Evolutionary conservation across 2,329 filamentous ascomycete genomes (phyloP), one percentile per base, ranked within the genome.

Genomic region (Cytospora piceae): DNA sequence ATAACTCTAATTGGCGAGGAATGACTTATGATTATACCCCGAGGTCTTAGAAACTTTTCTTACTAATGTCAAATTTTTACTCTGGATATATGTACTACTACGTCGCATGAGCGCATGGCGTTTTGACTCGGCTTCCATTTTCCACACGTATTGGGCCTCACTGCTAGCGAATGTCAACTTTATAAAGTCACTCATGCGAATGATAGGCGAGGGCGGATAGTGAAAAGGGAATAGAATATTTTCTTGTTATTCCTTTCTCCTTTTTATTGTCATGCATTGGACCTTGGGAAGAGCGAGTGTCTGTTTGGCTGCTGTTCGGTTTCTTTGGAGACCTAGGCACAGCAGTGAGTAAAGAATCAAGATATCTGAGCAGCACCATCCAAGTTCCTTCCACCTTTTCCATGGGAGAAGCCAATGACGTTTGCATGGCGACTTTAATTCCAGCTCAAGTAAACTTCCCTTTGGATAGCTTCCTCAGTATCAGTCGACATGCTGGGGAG

Each of bases 21-120:
- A 67, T 59, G 66, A 67, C 39, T 66, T 63, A 67, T 56, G 66
- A 67, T 34, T 66, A 67, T 67, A 67, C 66, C 66, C 66, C 63
- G 24, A 51, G n/a, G 32, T 53, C 32, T 52, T 37, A 32, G 51
- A 56, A 24, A 57, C 49, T 54, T 27, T 31, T 8, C 42, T 29
- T 39, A 52, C 7, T 65, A 63, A 57, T 65, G 31, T 55, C 46
- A 27, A 32, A 24, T 51, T 27, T 34, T 27, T 46, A 24, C 31
- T 53, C 53, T 46, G 49, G 37, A 46, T n/a, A n/a, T 57, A 27
- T 60, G 53, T 61, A 59, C n/a, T 42, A 54, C 37, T 51, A 53
- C 53, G 46, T 49, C n/a, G 66, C 66, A 67, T 67, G 52, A 67
- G 63, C 63, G 56, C 52, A 58, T 59, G 66, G 66, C 66, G 66